A percentile compares a stretch with the other conserved stretches of the same genome.
These are phyloP conservation scores for Penicillium canariense DNA, from an alignment of 495 filamentous ascomycete species.

Conservation along the genomic window DNA sequence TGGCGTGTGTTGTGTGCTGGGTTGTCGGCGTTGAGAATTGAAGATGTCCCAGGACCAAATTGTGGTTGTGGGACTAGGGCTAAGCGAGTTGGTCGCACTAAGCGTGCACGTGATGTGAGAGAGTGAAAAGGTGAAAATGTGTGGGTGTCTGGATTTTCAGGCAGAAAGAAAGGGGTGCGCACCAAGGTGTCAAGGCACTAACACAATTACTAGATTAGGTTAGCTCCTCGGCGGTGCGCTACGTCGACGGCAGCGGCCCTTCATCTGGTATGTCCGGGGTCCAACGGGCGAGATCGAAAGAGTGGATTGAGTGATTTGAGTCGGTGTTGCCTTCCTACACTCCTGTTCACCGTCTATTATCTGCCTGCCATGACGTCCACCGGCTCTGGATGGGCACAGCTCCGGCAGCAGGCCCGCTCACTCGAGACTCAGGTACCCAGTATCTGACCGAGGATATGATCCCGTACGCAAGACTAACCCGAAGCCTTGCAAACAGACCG, in stretches of 20 bases:
- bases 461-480: slow-evolving; percentile 6
- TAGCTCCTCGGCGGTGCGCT: slow-evolving; percentile 12
- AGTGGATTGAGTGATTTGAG: slow-evolving; percentile 3
- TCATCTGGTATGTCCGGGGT: slow-evolving; percentile 16
- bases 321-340: not conserved
- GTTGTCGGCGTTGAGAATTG: slow-evolving; percentile 52
- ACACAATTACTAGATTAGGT: slow-evolving; percentile 2
- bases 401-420: slow-evolving; percentile 86
- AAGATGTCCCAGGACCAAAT: slow-evolving; percentile 47
- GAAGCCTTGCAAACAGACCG: slow-evolving; percentile 59
- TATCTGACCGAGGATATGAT: slow-evolving; percentile 3
- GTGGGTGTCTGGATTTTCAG: slow-evolving; percentile 1
- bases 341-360: not conserved
- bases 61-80: slow-evolving; percentile 56
- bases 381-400: slow-evolving; percentile 88
- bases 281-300: not conserved
- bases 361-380: slow-evolving; percentile 63
- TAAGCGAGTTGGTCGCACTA: slow-evolving; percentile 42
- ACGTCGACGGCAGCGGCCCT: slow-evolving; percentile 20
- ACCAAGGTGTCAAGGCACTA: slow-evolving; percentile 4
- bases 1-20: slow-evolving; percentile 46
- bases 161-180: not conserved
- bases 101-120: slow-evolving; percentile 43
- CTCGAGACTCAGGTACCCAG: slow-evolving; percentile 82
- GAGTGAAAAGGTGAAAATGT: slow-evolving; percentile 1